Percentiles rank a stretch among this genome's conserved stretches.
phyloP scores from a whole-genome alignment of 2,329 filamentous ascomycete genomes.

The Boeremia exigua region DNA sequence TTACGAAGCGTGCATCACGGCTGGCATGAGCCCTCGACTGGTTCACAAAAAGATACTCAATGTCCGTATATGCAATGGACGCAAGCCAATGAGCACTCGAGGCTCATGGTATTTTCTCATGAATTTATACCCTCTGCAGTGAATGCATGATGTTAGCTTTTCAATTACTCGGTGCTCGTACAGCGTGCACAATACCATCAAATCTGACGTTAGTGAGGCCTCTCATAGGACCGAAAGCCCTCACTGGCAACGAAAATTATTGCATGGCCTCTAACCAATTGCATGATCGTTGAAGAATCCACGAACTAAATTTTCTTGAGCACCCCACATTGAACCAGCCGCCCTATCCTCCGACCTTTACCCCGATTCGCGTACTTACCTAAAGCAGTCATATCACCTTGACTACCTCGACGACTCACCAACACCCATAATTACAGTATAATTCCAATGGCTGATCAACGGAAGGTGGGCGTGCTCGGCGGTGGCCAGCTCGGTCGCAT shows the following conservation, averaged over 20 bases:
- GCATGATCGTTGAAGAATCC: slow-evolving; percentile 19
- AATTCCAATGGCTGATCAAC: slow-evolving; percentile 36
- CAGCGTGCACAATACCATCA: neutral
- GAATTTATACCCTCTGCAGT: slow-evolving; percentile 19
- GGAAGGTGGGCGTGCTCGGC: slow-evolving; percentile 46
- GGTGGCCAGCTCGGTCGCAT: slow-evolving; percentile 79
- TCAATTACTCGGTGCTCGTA: neutral
- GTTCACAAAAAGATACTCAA: slow-evolving; percentile 48
- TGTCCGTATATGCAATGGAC: slow-evolving; percentile 44
- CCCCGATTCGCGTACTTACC: slow-evolving; percentile 24
- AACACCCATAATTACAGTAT: neutral
- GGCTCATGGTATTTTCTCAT: slow-evolving; percentile 42
- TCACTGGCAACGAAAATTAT: neutral
- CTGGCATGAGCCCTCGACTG: slow-evolving; percentile 41
- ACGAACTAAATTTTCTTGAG: slow-evolving; percentile 31
- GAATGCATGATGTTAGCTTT: slow-evolving; percentile 10
- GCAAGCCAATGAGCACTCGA: slow-evolving; percentile 40
- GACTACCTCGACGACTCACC: slow-evolving; percentile 9
- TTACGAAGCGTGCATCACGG: slow-evolving; percentile 47
- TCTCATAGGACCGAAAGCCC: neutral
- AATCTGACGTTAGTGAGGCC: neutral
- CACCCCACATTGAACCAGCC: slow-evolving; percentile 32
- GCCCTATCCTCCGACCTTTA: slow-evolving; percentile 21
- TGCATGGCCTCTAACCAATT: slow-evolving; percentile 1
- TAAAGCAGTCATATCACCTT: slow-evolving; percentile 27